Percentiles rank a stretch among this genome's conserved stretches.
Evolutionary conservation across 2,329 filamentous ascomycete species (phyloP).

Genomic region (Sclerotinia spermophila): DNA sequence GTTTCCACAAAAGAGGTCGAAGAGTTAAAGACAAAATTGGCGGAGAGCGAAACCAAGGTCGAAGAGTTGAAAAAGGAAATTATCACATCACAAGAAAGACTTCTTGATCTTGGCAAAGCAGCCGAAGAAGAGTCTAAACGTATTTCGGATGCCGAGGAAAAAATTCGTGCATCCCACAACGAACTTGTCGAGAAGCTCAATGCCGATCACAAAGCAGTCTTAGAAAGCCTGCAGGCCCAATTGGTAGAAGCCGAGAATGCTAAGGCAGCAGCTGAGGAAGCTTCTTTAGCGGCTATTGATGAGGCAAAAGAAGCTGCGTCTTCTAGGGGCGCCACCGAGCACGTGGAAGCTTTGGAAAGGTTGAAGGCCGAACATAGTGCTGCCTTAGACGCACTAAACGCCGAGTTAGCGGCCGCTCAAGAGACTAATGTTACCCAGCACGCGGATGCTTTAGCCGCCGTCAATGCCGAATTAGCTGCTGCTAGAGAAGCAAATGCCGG

Average conservation of each 20-base stretch:
- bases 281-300: constrained; percentile 33
- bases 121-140: constrained; percentile 43
- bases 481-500: constrained; percentile 46
- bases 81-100: constrained; percentile 51
- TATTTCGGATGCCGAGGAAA: constrained; percentile 41
- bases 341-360: constrained; percentile 42
- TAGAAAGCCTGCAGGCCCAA: constrained; percentile 32
- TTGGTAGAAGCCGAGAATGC: constrained; percentile 32
- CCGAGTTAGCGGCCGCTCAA: constrained; percentile 48
- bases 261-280: constrained; percentile 28
- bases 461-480: constrained; percentile 43
- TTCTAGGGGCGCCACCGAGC: constrained; percentile 32
- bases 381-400: constrained; percentile 31
- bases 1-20: constrained; percentile 42
- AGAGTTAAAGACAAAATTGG: constrained; percentile 57
- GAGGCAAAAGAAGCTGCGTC: constrained; percentile 33
- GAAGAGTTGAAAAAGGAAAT: constrained; percentile 55
- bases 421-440: constrained; percentile 41
- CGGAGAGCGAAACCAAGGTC: constrained; percentile 55
- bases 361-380: constrained; percentile 39
- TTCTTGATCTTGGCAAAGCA: constrained; percentile 52
- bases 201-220: constrained; percentile 30
- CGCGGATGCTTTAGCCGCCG: constrained; percentile 25
- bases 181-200: constrained; percentile 44
- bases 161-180: constrained; percentile 43